Evolutionary conservation across 352 stramenopile genomes (phyloP).

Genomic region (Phytophthora ohioensis): DNA sequence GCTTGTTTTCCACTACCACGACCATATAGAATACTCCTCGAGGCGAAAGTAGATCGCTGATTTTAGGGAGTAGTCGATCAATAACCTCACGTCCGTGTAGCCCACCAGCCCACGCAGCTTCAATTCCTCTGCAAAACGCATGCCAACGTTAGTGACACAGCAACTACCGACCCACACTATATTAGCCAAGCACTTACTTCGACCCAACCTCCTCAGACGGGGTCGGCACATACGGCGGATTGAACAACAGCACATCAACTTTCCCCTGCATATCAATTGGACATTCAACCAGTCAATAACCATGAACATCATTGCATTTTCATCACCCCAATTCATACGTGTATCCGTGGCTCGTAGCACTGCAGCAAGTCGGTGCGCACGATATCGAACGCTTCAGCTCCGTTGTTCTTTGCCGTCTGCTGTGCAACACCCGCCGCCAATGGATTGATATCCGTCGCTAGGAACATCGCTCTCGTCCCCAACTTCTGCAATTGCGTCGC

Average conservation of each 20-base stretch:
- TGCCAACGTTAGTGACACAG: background rate
- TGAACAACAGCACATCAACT: conserved; percentile 98
- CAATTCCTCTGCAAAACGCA: conserved; percentile 84
- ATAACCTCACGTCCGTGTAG: conserved; percentile 94
- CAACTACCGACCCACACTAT: background rate
- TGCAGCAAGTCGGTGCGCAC: conserved; percentile 89
- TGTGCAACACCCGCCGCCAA: conserved; percentile 83
- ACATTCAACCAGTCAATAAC: too few species aligned
- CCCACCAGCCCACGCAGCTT: conserved; percentile 97
- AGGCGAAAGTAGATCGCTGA: conserved; percentile 86
- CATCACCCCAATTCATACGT: conserved; percentile 34
- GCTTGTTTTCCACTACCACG: conserved; percentile 97
- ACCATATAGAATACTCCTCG: conserved; percentile 97
- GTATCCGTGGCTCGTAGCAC: conserved; percentile 64
- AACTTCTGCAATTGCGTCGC: conserved; percentile 81
- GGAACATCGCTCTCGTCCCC: conserved; percentile 60
- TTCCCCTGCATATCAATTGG: conserved; percentile 39
- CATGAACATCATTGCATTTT: background rate
- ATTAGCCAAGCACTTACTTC: conserved; percentile 54
- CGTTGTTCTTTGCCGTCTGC: conserved; percentile 90
- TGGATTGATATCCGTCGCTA: conserved; percentile 96
- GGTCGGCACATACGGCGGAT: conserved; percentile 98
- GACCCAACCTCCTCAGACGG: conserved; percentile 95
- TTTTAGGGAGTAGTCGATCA: conserved; percentile 93
- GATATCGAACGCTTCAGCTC: conserved; percentile 72